Base-by-base conservation (phyloP, 2,329 filamentous ascomycete genomes). In the Endothia cerciana region DNA sequence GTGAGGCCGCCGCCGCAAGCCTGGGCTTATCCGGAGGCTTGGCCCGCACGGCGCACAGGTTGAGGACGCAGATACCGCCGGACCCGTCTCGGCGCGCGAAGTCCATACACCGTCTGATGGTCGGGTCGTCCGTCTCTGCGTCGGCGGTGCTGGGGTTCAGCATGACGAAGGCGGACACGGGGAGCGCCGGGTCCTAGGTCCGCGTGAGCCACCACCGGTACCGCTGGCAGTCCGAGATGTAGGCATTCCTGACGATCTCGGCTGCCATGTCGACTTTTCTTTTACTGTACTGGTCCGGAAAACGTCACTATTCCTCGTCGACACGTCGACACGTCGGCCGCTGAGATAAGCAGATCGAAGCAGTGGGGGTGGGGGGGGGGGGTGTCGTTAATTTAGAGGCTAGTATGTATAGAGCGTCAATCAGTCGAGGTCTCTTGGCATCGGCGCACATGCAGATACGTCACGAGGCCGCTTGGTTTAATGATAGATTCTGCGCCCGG, bases 161-260 rank as follows among this genome's bases (percentile, higher is more conserved):
- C 51, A 55, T 55, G 51, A 55, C 51, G 30, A 55, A 55, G 51
- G 51, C 51, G 51, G 36, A 28, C 15, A 30, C 30, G 15, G 51
- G 30, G 17, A 33, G 51, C 28, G 51, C 15, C 13, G 51, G 51
- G 51, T 55, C 51, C 51, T 28, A 55, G 28, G 19, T 22, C 19
- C 51, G 51, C 8, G 51, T 55, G 51, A 36, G 51, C 51, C 51
- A 55, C 51, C 51, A 55, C 28, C 51, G 51, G 10, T 55, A 55
- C 10, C 30, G 28, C 3, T 36, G 51, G 28, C 51, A 55, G 51
- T 19, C 3, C 2, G 51, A 55, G 51, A 55, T 22, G 30, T 33
- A n/a, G 51, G 51, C 51, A 4, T 55, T 30, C 28, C 30, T 36
- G 51, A 30, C 15, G 5, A 1, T 33, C 15, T 53, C 25, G 28